phyloP scores from a whole-genome alignment of 2,329 filamentous ascomycete genomes.

The Metarhizium robertsii region DNA sequence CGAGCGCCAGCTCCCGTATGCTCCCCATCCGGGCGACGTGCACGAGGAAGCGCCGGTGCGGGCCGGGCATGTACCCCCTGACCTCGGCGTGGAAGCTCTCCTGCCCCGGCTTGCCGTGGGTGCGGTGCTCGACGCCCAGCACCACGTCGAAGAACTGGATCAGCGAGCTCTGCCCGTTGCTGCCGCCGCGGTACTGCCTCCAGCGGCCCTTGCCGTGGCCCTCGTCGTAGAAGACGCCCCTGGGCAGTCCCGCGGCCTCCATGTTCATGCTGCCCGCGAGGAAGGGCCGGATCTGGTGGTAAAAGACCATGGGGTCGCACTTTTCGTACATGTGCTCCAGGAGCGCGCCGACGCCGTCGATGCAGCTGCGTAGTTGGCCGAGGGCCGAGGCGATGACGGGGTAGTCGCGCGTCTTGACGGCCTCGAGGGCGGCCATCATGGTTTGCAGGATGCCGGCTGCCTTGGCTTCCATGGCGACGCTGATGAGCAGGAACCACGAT shows the following conservation, averaged over 20 bases:
- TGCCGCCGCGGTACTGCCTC: constrained; percentile 76
- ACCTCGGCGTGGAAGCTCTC: constrained; percentile 54
- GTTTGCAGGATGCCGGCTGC: constrained; percentile 65
- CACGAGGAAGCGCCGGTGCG: constrained; percentile 69
- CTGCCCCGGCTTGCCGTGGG: constrained; percentile 25
- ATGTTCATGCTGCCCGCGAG: constrained; percentile 91
- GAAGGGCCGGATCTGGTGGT: constrained; percentile 79
- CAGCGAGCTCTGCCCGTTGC: constrained; percentile 85
- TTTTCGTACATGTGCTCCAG: constrained; percentile 81
- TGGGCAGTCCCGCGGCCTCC: constrained; percentile 71
- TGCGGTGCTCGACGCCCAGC: constrained; percentile 68
- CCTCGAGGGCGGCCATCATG: constrained; percentile 68
- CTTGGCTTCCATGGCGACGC: constrained; percentile 79
- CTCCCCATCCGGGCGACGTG: constrained; percentile 62
- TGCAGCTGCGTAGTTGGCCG: constrained; percentile 52
- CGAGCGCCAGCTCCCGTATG: constrained; percentile 59
- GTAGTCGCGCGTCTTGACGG: constrained; percentile 53
- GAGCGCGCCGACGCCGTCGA: constrained; percentile 58
- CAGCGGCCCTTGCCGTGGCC: constrained; percentile 58
- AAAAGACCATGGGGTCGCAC: constrained; percentile 82
- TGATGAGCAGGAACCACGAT: constrained; percentile 90
- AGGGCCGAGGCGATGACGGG: constrained; percentile 53
- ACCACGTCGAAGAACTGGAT: constrained; percentile 91
- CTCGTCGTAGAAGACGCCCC: constrained; percentile 77
- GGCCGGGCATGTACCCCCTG: constrained; percentile 81